A percentile compares a stretch with the other conserved stretches of the same genome.
Conservation (phyloP, 1,139 yeast genomes). For the Diutina rugosa region DNA sequence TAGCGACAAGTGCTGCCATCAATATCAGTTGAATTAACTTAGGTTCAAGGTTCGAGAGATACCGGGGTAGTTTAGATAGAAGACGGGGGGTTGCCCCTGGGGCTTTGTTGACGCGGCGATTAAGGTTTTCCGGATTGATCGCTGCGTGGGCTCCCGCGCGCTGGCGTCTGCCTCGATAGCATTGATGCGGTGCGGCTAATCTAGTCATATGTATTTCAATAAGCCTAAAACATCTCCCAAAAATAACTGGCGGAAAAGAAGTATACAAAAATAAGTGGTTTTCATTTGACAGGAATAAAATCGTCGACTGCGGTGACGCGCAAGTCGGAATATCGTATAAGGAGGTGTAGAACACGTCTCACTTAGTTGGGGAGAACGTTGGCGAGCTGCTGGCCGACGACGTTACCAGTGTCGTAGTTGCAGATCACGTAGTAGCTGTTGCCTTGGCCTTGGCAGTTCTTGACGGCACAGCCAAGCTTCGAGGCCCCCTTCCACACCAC, state of each 20-base stretch:
- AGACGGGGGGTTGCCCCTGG: background rate
- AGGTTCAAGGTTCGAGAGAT: too few species aligned
- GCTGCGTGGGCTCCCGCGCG: background rate
- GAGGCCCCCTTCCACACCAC: constrained; percentile 2
- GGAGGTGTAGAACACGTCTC: background rate
- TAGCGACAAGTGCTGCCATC: background rate
- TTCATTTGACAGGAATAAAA: background rate
- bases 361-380: constrained; percentile 11
- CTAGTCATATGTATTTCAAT: background rate
- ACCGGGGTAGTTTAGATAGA: too few species aligned
- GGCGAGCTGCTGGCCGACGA: constrained; percentile 19
- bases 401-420: constrained; percentile 41
- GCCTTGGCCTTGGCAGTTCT: constrained; percentile 29
- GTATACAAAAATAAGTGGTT: background rate
- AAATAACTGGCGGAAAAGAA: background rate
- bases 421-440: constrained; percentile 41
- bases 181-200: background rate
- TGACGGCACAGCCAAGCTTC: constrained; percentile 5
- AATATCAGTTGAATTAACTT: too few species aligned
- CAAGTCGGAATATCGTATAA: background rate
- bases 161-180: background rate
- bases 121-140: background rate
- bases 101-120: background rate
- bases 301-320: background rate
- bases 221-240: background rate